Conservation (phyloP, 495 filamentous ascomycete species). For the Durotheca rogersii region DNA sequence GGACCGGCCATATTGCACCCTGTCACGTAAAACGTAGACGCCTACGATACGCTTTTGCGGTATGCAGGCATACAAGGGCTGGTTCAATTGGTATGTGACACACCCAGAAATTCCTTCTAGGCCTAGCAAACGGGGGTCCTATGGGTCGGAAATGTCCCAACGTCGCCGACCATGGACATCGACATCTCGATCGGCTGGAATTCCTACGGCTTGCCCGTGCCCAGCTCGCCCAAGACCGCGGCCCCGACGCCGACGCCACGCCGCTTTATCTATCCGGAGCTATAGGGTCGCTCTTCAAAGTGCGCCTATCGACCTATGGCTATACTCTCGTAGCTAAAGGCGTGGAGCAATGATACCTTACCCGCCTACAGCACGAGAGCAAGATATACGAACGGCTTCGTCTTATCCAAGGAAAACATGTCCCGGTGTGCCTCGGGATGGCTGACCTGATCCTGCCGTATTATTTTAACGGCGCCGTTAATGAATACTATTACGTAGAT, state of each 20-base stretch:
- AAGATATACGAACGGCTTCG: constrained; percentile 37
- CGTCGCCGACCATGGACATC: constrained; percentile 29
- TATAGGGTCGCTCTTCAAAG: constrained; percentile 44
- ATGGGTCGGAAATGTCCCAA: constrained; percentile 48
- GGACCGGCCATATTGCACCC: constrained; percentile 45
- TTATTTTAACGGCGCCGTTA: constrained; percentile 33
- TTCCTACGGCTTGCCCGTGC: constrained; percentile 33
- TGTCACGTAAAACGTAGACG: no score
- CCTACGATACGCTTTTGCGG: no score
- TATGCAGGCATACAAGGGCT: no score
- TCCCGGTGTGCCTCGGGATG: constrained; percentile 43
- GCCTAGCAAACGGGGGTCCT: constrained; percentile 35
- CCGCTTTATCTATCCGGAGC: constrained; percentile 44
- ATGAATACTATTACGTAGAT: constrained; percentile 39
- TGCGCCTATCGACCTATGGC: constrained; percentile 47
- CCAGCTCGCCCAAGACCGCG: constrained; percentile 37
- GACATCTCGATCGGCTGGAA: constrained; percentile 23
- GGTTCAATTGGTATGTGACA: no score
- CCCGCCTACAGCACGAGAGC: constrained; percentile 35
- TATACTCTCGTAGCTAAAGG: constrained; percentile 54
- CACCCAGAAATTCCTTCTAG: constrained; percentile 46
- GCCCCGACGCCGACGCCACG: constrained; percentile 38
- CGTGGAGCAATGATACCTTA: constrained; percentile 16
- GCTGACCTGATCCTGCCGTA: constrained; percentile 33
- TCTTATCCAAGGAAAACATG: constrained; percentile 37